Base-by-base conservation (phyloP, 2,329 filamentous ascomycete species). In the Trichoderma koningiopsis region DNA sequence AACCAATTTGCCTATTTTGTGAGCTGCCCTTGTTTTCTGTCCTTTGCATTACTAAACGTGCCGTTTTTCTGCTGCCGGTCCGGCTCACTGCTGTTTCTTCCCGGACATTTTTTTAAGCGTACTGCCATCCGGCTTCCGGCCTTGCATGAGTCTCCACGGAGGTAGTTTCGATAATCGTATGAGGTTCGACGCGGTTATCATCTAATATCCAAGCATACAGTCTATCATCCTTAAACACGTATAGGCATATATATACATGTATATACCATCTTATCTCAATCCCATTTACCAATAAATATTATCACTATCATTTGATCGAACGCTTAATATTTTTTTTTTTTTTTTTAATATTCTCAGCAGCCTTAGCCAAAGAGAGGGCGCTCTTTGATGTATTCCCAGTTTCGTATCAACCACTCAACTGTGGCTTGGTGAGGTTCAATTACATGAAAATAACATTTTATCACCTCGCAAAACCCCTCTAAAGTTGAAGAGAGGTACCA, bases 111-210 rank as follows among this genome's bases (percentile, higher is more conserved):
- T 22, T 47, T 35, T 35, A 4, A n/a, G 6, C 14, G 22, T 24
- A 37, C 37, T 11, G 19, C 31, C 59, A 16, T 49, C 59, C 59
- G 43, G 60, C 60, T 52, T 43, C 60, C 60, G 60, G 60, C n/a
- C 59, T 14, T 24, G 40, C 27, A 47, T 4, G 24, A 61, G 47
- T 49, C 58, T 22, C 58, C 58, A 61, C 16, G 27, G 11, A 49
- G 31, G 19, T 37, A 5, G 24, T 35, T 35, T 16, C 53, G 6
- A 35, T 31, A 31, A 22, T 24, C n/a, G 16, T n/a, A 10, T 33
- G 55, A 57, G 10, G 10, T 57, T n/a, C 4, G 11, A 35, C 4
- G 3, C 22, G 8, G n/a, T 49, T 11, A 13, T 8, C 24, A 43
- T 43, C 14, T n/a, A 24, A 49, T 49, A 22, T 19, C 37, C 37